A percentile compares a stretch with the other conserved stretches of the same genome.
Conservation (phyloP, 257 asterid species). For the Solanum chiquidenum region DNA sequence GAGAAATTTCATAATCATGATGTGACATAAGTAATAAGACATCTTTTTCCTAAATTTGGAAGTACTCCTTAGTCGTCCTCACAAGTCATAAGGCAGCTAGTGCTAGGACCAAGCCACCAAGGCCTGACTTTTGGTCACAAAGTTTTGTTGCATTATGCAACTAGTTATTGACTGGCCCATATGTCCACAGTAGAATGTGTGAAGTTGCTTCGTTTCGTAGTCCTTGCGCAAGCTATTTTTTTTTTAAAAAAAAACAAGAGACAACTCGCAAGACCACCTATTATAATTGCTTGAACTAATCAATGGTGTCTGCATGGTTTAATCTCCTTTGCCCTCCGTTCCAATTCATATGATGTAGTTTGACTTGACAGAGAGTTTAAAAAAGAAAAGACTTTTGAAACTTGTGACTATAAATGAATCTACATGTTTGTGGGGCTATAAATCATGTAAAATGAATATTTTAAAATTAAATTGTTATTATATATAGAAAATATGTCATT, state of each 20-base stretch:
- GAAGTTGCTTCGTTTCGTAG: not conserved
- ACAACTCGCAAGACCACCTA: not conserved
- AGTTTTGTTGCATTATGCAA: not conserved
- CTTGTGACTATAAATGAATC: not conserved
- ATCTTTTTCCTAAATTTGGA: not conserved
- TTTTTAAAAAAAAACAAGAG: not conserved
- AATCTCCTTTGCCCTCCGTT: not conserved
- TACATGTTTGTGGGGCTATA: not conserved
- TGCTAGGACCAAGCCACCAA: not conserved
- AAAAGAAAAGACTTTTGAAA: not conserved
- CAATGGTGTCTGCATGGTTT: not conserved
- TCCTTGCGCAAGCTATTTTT: not conserved
- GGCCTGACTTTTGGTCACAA: not conserved
- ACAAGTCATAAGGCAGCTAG: not conserved
- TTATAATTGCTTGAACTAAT: not conserved
- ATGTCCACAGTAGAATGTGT: not conserved
- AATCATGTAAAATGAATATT: no score
- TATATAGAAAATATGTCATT: no score
- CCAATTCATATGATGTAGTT: not conserved
- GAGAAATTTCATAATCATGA: not conserved
- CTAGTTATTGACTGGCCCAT: not conserved
- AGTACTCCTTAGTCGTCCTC: not conserved
- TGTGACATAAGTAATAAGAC: not conserved
- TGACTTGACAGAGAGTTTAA: no score
- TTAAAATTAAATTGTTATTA: no score